phyloP scores from a whole-genome alignment of 108 stramenopile genomes.

The Skeletonema menzelii region DNA sequence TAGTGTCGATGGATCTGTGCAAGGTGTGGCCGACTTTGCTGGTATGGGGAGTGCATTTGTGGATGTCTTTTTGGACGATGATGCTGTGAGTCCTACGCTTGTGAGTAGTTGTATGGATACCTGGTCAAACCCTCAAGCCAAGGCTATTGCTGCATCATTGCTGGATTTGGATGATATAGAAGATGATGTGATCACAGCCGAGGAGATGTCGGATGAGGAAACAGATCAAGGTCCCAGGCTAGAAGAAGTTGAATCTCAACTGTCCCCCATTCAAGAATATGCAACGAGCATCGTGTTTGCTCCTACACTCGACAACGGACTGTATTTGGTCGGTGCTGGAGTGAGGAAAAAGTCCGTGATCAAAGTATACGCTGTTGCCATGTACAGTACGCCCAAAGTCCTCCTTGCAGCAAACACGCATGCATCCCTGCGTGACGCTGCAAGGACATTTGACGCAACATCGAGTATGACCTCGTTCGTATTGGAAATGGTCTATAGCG shows the following conservation, averaged over 20 bases:
- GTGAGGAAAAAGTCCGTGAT: slow-evolving; percentile 81
- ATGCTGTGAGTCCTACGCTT: slow-evolving; percentile 70
- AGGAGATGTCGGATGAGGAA: background rate
- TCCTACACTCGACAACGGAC: slow-evolving; percentile 7
- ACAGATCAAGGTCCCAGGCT: background rate
- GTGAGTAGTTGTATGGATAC: slow-evolving; percentile 57
- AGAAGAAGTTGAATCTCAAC: slow-evolving; percentile 4
- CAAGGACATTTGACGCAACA: slow-evolving; percentile 36
- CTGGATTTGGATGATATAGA: too few relatives aligned
- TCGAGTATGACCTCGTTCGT: slow-evolving; percentile 45
- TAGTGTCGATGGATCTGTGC: slow-evolving; percentile 63
- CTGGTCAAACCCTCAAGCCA: background rate
- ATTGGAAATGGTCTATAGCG: slow-evolving; percentile 82
- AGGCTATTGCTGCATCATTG: too few relatives aligned
- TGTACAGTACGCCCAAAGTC: slow-evolving; percentile 63
- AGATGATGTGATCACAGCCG: too few relatives aligned
- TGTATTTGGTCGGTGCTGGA: slow-evolving; percentile 53
- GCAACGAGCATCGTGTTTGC: background rate
- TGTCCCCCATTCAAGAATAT: background rate
- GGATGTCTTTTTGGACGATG: slow-evolving; percentile 83
- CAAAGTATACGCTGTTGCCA: slow-evolving; percentile 81
- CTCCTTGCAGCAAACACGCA: slow-evolving; percentile 38
- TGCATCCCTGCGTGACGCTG: slow-evolving; percentile 49
- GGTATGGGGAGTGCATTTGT: slow-evolving; percentile 48
- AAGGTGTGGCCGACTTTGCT: slow-evolving; percentile 59